These are phyloP conservation scores for Pichia heedii DNA, from an alignment of 805 yeast species.

Conservation along the genomic window DNA sequence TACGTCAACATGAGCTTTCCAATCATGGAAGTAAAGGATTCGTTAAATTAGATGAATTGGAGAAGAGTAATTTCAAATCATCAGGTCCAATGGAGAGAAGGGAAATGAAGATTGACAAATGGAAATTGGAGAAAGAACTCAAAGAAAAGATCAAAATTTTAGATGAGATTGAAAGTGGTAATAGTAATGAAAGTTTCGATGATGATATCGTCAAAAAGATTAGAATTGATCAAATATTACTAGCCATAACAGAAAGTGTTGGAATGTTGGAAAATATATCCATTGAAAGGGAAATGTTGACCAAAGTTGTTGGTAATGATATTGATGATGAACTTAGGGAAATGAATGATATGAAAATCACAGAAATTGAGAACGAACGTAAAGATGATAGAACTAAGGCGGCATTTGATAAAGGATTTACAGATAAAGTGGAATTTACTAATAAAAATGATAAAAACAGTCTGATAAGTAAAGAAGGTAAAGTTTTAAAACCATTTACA, in stretches of 20 bases:
- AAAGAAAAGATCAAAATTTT: constrained; percentile 35
- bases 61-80: neutral
- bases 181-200: constrained; percentile 31
- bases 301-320: constrained; percentile 23
- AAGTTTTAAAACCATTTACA: constrained; percentile 77
- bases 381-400: constrained; percentile 11
- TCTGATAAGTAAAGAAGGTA: constrained; percentile 61
- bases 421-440: constrained; percentile 40
- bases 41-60: constrained; percentile 9
- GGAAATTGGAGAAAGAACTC: constrained; percentile 50
- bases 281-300: constrained; percentile 61
- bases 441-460: constrained; percentile 34
- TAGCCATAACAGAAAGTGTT: constrained; percentile 46
- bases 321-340: constrained; percentile 12
- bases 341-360: constrained; percentile 3
- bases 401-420: constrained; percentile 38
- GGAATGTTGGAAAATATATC: constrained; percentile 45
- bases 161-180: constrained; percentile 17
- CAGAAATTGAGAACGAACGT: constrained; percentile 7
- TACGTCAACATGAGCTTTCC: constrained; percentile 4
- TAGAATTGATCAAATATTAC: constrained; percentile 45
- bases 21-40: constrained; percentile 5
- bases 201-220: constrained; percentile 57
- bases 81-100: constrained; percentile 41
- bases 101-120: constrained; percentile 64